A percentile compares a stretch with the other conserved stretches of the same genome.
Conservation (phyloP, 192 early-diverging fungal genomes). For the Backusella parvicylindrica region DNA sequence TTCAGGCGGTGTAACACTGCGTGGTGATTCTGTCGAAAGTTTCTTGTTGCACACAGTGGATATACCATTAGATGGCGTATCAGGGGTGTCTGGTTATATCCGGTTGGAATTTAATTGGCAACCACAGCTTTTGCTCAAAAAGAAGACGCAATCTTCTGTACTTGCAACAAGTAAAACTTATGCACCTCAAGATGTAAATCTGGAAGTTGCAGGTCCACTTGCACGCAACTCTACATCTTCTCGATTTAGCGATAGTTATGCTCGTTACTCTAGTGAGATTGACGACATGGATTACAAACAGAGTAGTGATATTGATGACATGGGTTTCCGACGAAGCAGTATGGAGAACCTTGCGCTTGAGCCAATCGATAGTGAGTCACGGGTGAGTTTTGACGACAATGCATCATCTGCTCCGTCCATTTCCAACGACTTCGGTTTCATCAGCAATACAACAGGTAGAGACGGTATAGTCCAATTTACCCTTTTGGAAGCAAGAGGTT, state of each 20-base stretch:
- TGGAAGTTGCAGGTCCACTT: slow-evolving; percentile 3
- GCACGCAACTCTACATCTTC: neutral
- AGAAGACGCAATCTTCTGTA: slow-evolving; percentile 47
- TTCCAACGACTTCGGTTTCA: neutral
- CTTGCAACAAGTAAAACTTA: slow-evolving; percentile 26
- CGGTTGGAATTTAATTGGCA: slow-evolving; percentile 52
- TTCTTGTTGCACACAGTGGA: slow-evolving; percentile 35
- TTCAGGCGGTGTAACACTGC: slow-evolving; percentile 27
- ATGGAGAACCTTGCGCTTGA: neutral
- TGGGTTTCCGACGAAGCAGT: neutral
- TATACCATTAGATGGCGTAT: slow-evolving; percentile 31
- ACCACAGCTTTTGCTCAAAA: slow-evolving; percentile 51
- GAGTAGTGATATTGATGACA: neutral
- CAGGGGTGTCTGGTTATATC: slow-evolving; percentile 35
- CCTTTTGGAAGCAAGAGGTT: slow-evolving; percentile 44
- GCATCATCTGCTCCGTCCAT: neutral
- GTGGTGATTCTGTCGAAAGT: slow-evolving; percentile 30
- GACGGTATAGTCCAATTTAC: slow-evolving; percentile 30
- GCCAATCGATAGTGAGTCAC: neutral
- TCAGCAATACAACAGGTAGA: slow-evolving; percentile 2
- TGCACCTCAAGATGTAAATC: neutral
- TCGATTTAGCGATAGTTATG: neutral
- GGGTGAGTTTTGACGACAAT: neutral
- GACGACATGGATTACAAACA: neutral
- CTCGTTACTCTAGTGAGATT: neutral